phyloP scores from a whole-genome alignment of 2,329 filamentous ascomycete species.

The Rhynchosporium agropyri region DNA sequence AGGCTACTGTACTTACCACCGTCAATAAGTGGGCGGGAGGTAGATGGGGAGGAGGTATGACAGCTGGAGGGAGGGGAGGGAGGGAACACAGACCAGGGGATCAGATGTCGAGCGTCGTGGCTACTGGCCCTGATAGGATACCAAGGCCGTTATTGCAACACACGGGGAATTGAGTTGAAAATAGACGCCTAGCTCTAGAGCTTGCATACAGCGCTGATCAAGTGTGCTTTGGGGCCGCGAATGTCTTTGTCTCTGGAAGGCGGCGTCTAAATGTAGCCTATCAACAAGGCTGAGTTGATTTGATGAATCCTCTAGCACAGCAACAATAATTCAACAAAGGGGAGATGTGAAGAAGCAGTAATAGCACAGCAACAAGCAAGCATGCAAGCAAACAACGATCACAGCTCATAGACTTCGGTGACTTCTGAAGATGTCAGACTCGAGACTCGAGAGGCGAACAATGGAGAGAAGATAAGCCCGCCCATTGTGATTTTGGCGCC shows the following conservation, averaged over 20 bases:
- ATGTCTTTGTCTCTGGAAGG: not conserved
- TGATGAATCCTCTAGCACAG: conserved; percentile 11
- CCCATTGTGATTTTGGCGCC: conserved; percentile 24
- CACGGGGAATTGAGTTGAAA: conserved; percentile 31
- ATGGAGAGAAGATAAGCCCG: conserved; percentile 15
- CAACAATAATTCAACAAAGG: not conserved
- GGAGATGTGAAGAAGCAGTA: conserved; percentile 13
- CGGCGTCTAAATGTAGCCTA: conserved; percentile 23
- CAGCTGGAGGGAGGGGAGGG: conserved; percentile 28
- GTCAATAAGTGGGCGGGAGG: conserved; percentile 31
- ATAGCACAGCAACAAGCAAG: conserved; percentile 13
- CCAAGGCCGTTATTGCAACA: conserved; percentile 24
- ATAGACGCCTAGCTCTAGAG: conserved; percentile 37
- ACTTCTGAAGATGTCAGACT: conserved; percentile 8
- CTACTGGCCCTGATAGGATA: conserved; percentile 32
- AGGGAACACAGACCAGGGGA: conserved; percentile 24
- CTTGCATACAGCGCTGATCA: conserved; percentile 26
- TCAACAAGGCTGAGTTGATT: conserved; percentile 28
- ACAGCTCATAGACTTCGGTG: conserved; percentile 5
- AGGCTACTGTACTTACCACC: conserved; percentile 32
- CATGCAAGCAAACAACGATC: not conserved
- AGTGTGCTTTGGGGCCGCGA: conserved; percentile 8
- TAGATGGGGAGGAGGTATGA: conserved; percentile 35
- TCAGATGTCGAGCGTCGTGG: conserved; percentile 23
- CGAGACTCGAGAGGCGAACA: conserved; percentile 15